Base-by-base conservation (phyloP, 2,329 filamentous ascomycete species). In the Lecanoromycetidae sp. region DNA sequence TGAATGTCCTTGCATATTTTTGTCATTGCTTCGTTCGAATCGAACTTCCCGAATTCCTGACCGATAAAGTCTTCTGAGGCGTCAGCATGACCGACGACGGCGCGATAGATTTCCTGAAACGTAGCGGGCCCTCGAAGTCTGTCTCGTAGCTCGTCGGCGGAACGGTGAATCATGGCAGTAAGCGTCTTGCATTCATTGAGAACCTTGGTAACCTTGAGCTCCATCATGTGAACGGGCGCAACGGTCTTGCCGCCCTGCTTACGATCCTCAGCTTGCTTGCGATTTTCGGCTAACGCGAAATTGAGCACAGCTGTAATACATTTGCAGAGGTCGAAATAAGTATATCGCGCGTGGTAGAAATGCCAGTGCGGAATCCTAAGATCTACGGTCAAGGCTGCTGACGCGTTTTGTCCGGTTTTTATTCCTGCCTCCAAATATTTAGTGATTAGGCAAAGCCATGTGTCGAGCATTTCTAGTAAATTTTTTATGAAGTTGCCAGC, bases 1-100 rank as follows among this genome's bases (percentile, higher is more conserved):
- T 46, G 34, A 29, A 52, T 20, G 22, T 37, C 23, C 29, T 40
- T 37, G 27, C 46, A 42, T 10, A 44, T 32, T 8, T 13, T 29
- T 10, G 13, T 37, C 35, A 45, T 12, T 17, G 15, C 33, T 30
- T 26, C 23, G 17, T 35, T 26, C 12, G 27, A 33, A 5, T 23
- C 40, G 9, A 49, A 39, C 4, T 20, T 13, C 19, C 30, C 4
- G 8, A 49, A 17, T 29, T 48, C 34, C 10, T 23, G 12, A 7
- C 34, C 45, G 19, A 51, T 22, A 5, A 22, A 12, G 19, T 48
- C 45, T 22, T 35, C 29, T 12, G 15, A 17, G 17, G 33, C 38
- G 5, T n/a, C 20, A 20, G 7, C 19, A 27, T 25, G 10, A 8
- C 22, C 15, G 6, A 41, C 9, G 10, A 37, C 23, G 26, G 22